phyloP scores from a whole-genome alignment of 176 grass and related monocot species.

The Oryza glumipatula region DNA sequence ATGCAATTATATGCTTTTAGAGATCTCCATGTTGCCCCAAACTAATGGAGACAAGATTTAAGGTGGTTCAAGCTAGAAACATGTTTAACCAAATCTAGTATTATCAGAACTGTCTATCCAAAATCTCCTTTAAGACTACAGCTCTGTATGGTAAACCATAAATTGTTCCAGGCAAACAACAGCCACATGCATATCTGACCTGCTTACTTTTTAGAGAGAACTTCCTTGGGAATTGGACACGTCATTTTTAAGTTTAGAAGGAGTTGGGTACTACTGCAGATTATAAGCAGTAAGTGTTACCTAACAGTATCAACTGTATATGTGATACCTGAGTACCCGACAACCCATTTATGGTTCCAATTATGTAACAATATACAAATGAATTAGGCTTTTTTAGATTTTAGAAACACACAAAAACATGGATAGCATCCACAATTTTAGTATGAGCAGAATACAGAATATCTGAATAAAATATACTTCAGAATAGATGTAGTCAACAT shows the following conservation, averaged over 20 bases:
- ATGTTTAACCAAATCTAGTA: neutral
- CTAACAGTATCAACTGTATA: neutral
- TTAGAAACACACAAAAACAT: neutral
- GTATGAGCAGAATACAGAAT: neutral
- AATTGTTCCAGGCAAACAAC: neutral
- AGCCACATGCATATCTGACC: neutral
- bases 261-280: neutral
- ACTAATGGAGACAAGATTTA: neutral
- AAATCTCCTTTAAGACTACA: neutral
- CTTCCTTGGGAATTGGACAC: neutral
- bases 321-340: neutral
- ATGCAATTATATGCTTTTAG: neutral
- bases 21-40: neutral
- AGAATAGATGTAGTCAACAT: neutral
- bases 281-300: neutral
- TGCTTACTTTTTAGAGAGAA: neutral
- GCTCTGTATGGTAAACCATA: neutral
- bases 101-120: neutral
- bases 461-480: neutral
- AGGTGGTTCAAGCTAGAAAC: neutral
- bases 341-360: neutral
- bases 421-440: constrained; percentile 15
- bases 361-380: neutral
- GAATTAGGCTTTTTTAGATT: neutral
- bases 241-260: neutral